Base-by-base conservation (phyloP, 2,329 filamentous ascomycete genomes). In the Venturia nashicola region DNA sequence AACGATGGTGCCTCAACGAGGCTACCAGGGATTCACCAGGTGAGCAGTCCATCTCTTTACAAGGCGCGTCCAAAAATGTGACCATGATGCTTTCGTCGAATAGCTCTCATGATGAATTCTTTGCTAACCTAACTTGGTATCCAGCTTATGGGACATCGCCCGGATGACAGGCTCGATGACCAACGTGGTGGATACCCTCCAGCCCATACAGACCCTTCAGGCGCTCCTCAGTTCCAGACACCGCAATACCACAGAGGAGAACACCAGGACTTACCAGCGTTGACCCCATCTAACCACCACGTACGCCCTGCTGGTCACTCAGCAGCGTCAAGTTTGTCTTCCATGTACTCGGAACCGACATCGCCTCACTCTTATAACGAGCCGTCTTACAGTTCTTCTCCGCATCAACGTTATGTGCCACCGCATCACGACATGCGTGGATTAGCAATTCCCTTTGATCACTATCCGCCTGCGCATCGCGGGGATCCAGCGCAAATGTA, bases 271-370 rank as follows among this genome's bases (percentile, higher is more conserved):
- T 39, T 39, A 62, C 60, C 40, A n/a, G 23, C 18, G 1, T 48
- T 48, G 20, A 23, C 43, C 34, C n/a, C 34, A 12, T 36, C 40
- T 14, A 48, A 48, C n/a, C 46, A 63, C 46, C 34, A 39, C 18
- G 43, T 6, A 23, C 61, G 61, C 1, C 5, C 18, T 18, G n/a
- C 46, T 40, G 61, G 48, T 11, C 61, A 63, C 51, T 63, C 61
- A 57, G 34, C 44, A 20, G 46, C 16, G 11, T 63, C 61, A 4
- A 63, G 61, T 27, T 42, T 20, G 44, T 63, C 61, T 36, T 63
- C 61, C 1, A 40, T 46, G 27, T 42, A 36, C 39, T 63, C 61
- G 18, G 61, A 57, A 20, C 51, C 61, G 16, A 51, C 51, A n/a
- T 63, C 46, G 23, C 61, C 61, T 32, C 23, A 20, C 44, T 57